phyloP scores from a whole-genome alignment of 495 filamentous ascomycete genomes.

The Aspergillus wentii region DNA sequence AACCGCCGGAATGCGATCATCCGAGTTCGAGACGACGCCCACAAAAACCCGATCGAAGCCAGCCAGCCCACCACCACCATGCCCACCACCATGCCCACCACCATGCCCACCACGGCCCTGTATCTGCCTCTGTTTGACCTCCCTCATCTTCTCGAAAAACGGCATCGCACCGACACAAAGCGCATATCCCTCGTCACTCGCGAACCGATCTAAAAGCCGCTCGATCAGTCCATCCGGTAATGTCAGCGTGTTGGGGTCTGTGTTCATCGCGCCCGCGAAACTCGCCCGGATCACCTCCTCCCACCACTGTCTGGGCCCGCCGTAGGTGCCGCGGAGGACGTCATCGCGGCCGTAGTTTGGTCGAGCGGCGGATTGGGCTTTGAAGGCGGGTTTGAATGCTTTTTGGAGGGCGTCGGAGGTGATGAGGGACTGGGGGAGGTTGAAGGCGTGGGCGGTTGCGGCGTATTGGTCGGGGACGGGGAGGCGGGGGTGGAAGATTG shows the following conservation, averaged over 20 bases:
- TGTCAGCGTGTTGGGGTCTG: neutral
- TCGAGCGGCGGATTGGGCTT: constrained; percentile 35
- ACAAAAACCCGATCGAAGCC: constrained; percentile 43
- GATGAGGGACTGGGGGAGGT: constrained; percentile 35
- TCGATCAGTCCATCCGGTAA: constrained; percentile 45
- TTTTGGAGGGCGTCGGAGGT: constrained; percentile 22
- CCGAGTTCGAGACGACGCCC: constrained; percentile 74
- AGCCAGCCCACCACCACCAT: too few relatives aligned
- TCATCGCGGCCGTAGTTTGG: constrained; percentile 64
- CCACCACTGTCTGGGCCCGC: constrained; percentile 65
- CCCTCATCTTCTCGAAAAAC: constrained; percentile 45
- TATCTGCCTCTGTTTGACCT: neutral
- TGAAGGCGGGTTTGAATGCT: constrained; percentile 48
- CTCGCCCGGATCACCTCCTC: constrained; percentile 47
- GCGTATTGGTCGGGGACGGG: constrained; percentile 61
- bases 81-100: neutral
- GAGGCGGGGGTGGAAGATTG: constrained; percentile 60
- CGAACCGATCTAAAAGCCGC: constrained; percentile 55
- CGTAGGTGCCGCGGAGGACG: constrained; percentile 39
- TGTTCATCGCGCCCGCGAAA: constrained; percentile 17
- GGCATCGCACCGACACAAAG: constrained; percentile 49
- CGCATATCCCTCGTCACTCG: constrained; percentile 55
- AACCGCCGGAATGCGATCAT: constrained; percentile 61
- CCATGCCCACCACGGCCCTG: constrained; percentile 11
- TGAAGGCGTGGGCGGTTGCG: constrained; percentile 50